Base-by-base conservation (phyloP, 1,284 basidiomycete species). In the Naganishia cerealis region DNA sequence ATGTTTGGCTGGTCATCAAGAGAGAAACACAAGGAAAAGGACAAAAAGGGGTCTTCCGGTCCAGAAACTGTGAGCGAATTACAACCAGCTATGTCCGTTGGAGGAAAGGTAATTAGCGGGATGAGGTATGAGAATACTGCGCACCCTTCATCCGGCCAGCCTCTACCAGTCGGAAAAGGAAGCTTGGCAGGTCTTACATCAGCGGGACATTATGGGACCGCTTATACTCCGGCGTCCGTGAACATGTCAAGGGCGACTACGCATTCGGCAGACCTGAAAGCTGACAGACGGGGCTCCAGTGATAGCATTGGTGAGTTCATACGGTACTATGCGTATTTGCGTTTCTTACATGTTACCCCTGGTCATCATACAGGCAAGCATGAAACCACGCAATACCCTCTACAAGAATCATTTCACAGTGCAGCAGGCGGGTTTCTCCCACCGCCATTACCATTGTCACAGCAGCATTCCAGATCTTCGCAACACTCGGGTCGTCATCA, bases 1-100 rank as follows among this genome's bases (percentile, higher is more conserved):
- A 56, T 68, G 67, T 68, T 68, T 50, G 67, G 67, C 7, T 68
- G 67, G 10, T 40, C 26, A 7, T 29, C 42, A 18, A 38, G 67
- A 46, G 65, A 58, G 12, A 66, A 66, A 36, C 26, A 57, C 33
- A 68, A 68, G 42, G 52, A 68, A 10, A 63, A 52, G 67, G 67
- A 63, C 18, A 62, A 57, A 52, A 59, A 59, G 58, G 38, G 18
- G 21, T 7, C 21, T 18, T 21, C 50, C 1, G 36, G 38, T 15
- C 24, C 36, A 9, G 61, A 46, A 18, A 12, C 13, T 26, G 24
- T 29, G 33, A 53, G 21, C 48, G 36, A 53, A 10, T 15, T 24
- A 18, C 61, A 33, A 24, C 29, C 39, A 9, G 24, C 50, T 21
- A 29, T 16, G 18, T 42, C 43, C 15, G 24, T 15, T 10, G 61